These are phyloP conservation scores for Zymoseptoria brevis DNA, from an alignment of 2,329 filamentous ascomycete species.

Conservation along the genomic window DNA sequence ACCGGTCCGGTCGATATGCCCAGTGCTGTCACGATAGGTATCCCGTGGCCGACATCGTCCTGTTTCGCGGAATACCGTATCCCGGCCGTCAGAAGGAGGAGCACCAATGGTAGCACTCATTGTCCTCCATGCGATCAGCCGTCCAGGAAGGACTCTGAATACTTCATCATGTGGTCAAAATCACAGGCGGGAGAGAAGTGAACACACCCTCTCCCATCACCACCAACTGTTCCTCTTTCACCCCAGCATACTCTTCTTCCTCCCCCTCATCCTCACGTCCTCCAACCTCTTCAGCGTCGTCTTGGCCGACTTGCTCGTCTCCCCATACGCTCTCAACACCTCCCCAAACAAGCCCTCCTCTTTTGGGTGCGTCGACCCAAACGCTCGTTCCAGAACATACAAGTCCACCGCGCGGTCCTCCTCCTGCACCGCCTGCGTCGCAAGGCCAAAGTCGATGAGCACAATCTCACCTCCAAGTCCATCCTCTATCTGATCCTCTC, in stretches of 20 bases:
- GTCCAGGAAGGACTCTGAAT: too few relatives aligned
- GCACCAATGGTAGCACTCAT: too few relatives aligned
- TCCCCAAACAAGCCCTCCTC: constrained; percentile 77
- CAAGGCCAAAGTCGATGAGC: constrained; percentile 90
- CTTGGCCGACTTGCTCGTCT: constrained; percentile 65
- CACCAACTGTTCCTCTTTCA: constrained; percentile 38
- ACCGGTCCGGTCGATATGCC: too few relatives aligned
- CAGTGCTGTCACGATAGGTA: too few relatives aligned
- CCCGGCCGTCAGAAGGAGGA: too few relatives aligned
- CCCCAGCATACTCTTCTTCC: constrained; percentile 96
- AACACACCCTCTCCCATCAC: background rate
- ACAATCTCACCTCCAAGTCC: constrained; percentile 64
- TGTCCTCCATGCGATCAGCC: too few relatives aligned
- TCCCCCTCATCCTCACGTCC: constrained; percentile 84
- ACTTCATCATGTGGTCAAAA: too few relatives aligned
- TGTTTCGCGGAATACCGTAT: too few relatives aligned
- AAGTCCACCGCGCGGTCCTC: constrained; percentile 94
- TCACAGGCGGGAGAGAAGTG: too few relatives aligned
- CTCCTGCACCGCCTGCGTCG: constrained; percentile 69
- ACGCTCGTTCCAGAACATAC: constrained; percentile 90
- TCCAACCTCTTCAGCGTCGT: constrained; percentile 74
- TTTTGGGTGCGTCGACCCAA: constrained; percentile 86
- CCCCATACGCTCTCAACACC: constrained; percentile 65
- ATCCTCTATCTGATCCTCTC: constrained; percentile 1
- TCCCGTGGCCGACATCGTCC: too few relatives aligned